Conservation (phyloP, 2,329 filamentous ascomycete species). For the Trichophyton benhamiae region DNA sequence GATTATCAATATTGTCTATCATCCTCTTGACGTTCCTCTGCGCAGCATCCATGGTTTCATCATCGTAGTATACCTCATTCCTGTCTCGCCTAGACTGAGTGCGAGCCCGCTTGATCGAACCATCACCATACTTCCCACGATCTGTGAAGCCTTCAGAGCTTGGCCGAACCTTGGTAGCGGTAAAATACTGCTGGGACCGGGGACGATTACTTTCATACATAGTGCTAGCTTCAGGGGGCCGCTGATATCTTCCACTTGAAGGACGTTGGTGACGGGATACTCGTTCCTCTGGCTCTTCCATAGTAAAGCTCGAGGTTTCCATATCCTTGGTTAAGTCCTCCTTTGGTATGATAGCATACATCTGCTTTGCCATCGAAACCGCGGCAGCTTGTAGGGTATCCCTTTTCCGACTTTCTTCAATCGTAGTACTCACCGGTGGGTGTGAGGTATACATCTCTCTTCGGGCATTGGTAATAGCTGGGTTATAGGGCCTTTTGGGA, state of each 20-base stretch:
- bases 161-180: constrained; percentile 40
- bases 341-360: constrained; percentile 57
- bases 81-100: constrained; percentile 54
- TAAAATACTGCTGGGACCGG: neutral
- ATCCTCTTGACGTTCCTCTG: constrained; percentile 65
- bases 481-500: constrained; percentile 46
- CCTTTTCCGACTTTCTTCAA: constrained; percentile 56
- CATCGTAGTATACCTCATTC: constrained; percentile 49
- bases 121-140: constrained; percentile 44
- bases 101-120: constrained; percentile 54
- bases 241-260: neutral
- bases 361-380: constrained; percentile 70
- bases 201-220: neutral
- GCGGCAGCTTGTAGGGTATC: constrained; percentile 65
- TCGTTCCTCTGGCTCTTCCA: neutral
- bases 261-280: neutral
- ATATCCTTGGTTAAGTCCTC: constrained; percentile 34
- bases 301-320: constrained; percentile 23
- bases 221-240: neutral
- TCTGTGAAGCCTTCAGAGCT: constrained; percentile 52
- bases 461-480: constrained; percentile 53
- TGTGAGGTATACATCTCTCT: constrained; percentile 63
- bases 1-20: constrained; percentile 64
- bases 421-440: constrained; percentile 57
- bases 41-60: constrained; percentile 58